Evolutionary conservation across 495 filamentous ascomycete species (phyloP), one percentile per base, ranked within the genome.

Genomic region (Talaromyces adpressus): DNA sequence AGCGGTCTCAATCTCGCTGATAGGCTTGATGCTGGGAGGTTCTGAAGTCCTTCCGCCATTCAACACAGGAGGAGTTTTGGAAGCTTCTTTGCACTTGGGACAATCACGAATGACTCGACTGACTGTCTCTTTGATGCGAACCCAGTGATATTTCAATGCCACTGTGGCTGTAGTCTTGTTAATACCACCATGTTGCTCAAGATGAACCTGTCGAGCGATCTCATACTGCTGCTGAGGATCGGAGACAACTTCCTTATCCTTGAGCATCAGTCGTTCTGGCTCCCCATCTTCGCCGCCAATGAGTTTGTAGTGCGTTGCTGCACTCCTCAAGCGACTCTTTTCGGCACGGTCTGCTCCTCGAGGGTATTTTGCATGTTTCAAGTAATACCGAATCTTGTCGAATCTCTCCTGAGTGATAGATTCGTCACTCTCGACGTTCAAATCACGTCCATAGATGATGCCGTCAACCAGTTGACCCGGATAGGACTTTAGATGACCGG

Each of bases 101-200:
- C 94, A 98, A 64, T 94, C 92, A 64, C 89, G 88, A 77, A 98
- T 97, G 70, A 97, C 93, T 66, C 91, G 85, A 71, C 89, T 93
- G 62, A 97, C 94, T 0, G 93, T 98, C 73, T 97, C 93, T 72
- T 98, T 98, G 77, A 98, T 98, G 34, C 94, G 84, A n/a, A 95
- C 93, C 94, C 94, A 98, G 72, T 97, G 94, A 69, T 91, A 97
- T 67, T 90, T 89, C 73, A 96, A 89, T 2, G 94, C 92, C 66
- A 98, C 97, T 22, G 87, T 89, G 8, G 92, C 91, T 0, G 94
- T 98, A 1, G 93, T 97, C 76, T 97, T 98, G 81, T 98, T 98
- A 75, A 98, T 98, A 60, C 94, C 94, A 5, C 88, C 91, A 72
- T 98, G 94, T n/a, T 86, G 80, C 57, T 84, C 76, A 53, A 85